phyloP scores from a whole-genome alignment of 2,329 filamentous ascomycete species.

The Coleophoma crateriformis region DNA sequence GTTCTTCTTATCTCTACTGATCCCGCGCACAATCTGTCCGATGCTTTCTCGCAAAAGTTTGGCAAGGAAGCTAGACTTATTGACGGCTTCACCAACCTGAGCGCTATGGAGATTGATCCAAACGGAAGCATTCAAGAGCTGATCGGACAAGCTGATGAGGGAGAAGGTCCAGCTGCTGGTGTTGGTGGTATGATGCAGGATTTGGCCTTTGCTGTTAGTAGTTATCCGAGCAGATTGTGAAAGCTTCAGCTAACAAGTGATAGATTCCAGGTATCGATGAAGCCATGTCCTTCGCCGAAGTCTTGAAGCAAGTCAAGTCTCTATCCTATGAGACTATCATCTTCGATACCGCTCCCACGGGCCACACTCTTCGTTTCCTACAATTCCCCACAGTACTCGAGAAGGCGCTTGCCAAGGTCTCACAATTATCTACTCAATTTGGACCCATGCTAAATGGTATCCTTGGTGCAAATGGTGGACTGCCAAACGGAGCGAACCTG shows the following conservation, averaged over 20 bases:
- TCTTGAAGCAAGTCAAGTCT: slow-evolving; percentile 98
- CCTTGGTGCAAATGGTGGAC: slow-evolving; percentile 57
- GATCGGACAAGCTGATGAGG: slow-evolving; percentile 69
- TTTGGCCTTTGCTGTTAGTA: slow-evolving; percentile 81
- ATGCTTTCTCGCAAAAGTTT: slow-evolving; percentile 98
- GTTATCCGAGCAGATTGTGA: not conserved
- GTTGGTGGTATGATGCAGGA: slow-evolving; percentile 99
- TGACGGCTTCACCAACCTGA: slow-evolving; percentile 87
- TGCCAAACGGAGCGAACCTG: slow-evolving; percentile 90
- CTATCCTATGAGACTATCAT: slow-evolving; percentile 98
- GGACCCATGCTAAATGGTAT: slow-evolving; percentile 93
- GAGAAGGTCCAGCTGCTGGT: slow-evolving; percentile 64
- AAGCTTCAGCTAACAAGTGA: slow-evolving; percentile 1
- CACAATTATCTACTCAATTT: slow-evolving; percentile 88
- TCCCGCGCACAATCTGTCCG: slow-evolving; percentile 94
- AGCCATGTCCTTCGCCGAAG: slow-evolving; percentile 99
- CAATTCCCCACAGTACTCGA: slow-evolving; percentile 98
- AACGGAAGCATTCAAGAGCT: slow-evolving; percentile 97
- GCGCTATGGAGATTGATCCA: slow-evolving; percentile 98
- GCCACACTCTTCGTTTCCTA: slow-evolving; percentile 95
- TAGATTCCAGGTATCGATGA: slow-evolving; percentile 98
- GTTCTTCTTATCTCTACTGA: slow-evolving; percentile 98
- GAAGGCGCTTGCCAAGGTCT: slow-evolving; percentile 96
- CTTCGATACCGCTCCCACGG: slow-evolving; percentile 97
- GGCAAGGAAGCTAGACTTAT: slow-evolving; percentile 95